Conservation (phyloP, 1,284 basidiomycete genomes). For the Sporisorium graminicola region DNA sequence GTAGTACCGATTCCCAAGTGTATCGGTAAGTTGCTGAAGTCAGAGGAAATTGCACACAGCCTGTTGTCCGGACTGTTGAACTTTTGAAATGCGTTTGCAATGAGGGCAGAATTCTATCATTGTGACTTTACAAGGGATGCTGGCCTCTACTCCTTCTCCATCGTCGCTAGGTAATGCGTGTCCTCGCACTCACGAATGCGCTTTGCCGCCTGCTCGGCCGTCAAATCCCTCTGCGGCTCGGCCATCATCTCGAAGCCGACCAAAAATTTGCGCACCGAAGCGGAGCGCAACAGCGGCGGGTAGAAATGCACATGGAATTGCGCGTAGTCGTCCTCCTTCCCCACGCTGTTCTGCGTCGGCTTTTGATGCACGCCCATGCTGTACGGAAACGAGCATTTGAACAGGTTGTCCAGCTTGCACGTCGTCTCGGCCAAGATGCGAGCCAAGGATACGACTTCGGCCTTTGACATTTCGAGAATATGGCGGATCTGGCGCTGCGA, state of each 20-base stretch:
- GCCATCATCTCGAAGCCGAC: slow-evolving; percentile 94
- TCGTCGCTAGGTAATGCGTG: slow-evolving; percentile 52
- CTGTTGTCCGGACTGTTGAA: no score
- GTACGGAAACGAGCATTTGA: slow-evolving; percentile 85
- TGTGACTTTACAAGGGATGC: no score
- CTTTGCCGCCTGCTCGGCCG: slow-evolving; percentile 86
- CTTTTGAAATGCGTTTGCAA: no score
- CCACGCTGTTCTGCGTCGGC: slow-evolving; percentile 76
- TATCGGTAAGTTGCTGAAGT: background rate
- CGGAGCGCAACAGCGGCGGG: slow-evolving; percentile 85
- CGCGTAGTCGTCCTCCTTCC: slow-evolving; percentile 72
- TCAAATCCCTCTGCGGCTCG: slow-evolving; percentile 90
- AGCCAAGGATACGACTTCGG: slow-evolving; percentile 69
- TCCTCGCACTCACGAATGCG: slow-evolving; percentile 73
- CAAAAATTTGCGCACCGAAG: slow-evolving; percentile 87
- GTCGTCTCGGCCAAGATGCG: slow-evolving; percentile 70
- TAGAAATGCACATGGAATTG: slow-evolving; percentile 91
- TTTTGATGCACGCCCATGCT: slow-evolving; percentile 86
- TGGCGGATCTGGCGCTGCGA: slow-evolving; percentile 56
- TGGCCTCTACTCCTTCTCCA: slow-evolving; percentile 14
- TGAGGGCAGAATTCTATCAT: no score
- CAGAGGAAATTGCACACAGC: background rate
- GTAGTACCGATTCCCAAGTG: background rate
- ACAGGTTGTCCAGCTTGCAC: slow-evolving; percentile 66
- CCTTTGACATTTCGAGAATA: slow-evolving; percentile 50